Conservation (phyloP, 768 basidiomycete species). For the Cystofilobasidium bisporidii region DNA sequence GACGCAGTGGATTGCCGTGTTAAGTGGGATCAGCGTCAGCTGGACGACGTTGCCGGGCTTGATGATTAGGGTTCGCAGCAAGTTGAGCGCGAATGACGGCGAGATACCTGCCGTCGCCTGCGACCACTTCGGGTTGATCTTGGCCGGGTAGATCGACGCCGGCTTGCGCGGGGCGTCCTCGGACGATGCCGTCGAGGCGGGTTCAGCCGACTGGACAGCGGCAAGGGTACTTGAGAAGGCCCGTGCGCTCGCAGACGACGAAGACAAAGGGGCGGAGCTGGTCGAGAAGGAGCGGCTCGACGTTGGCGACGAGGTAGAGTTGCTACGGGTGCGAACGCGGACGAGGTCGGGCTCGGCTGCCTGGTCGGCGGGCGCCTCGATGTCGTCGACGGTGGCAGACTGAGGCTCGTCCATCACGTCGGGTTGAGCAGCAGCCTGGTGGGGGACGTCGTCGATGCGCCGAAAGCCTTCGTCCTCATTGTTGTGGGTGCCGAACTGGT, state of each 20-base stretch:
- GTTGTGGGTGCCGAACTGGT: neutral
- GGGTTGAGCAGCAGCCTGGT: too few relatives aligned
- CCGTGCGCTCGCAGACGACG: slow-evolving; percentile 3
- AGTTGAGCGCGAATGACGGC: slow-evolving; percentile 52
- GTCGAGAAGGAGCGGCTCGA: slow-evolving; percentile 13
- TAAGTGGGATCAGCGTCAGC: slow-evolving; percentile 81
- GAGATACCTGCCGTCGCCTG: slow-evolving; percentile 23
- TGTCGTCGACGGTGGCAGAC: neutral
- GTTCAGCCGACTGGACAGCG: neutral
- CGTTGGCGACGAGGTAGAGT: slow-evolving; percentile 22
- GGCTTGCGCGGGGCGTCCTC: slow-evolving; percentile 28
- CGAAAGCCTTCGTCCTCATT: too few relatives aligned
- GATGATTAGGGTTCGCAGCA: slow-evolving; percentile 71
- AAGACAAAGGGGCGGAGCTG: neutral
- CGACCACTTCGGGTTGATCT: slow-evolving; percentile 16
- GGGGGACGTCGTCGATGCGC: neutral
- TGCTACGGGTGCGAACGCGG: slow-evolving; percentile 11
- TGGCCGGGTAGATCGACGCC: slow-evolving; percentile 30
- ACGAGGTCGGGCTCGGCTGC: neutral
- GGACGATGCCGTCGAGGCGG: neutral
- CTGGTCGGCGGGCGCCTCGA: neutral
- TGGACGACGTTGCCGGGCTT: slow-evolving; percentile 90
- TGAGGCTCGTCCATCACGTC: neutral
- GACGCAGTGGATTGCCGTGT: slow-evolving; percentile 80
- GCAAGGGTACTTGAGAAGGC: slow-evolving; percentile 5